Base-by-base conservation (phyloP, 2,329 filamentous ascomycete genomes). In the Trichothecium roseum region DNA sequence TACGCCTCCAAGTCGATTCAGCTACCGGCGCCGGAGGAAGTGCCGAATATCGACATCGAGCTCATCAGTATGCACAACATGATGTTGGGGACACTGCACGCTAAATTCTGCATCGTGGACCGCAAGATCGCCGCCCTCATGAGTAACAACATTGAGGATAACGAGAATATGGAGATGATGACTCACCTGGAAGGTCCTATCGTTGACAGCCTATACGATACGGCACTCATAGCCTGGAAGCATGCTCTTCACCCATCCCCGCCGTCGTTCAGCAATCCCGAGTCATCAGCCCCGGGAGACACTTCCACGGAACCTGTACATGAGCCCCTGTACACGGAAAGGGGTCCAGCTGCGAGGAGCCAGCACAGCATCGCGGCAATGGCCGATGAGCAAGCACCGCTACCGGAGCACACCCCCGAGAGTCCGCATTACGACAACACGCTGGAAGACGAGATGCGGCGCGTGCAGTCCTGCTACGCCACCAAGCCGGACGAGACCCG, bases 91-190 rank as follows among this genome's bases (percentile, higher is more conserved):
- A 89, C 84, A 0, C 81, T 87, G 28, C 84, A 88, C 48, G 66
- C 76, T 42, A 89, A 89, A 50, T 86, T 81, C 50, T 82, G 84
- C 66, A 63, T 88, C 2, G 74, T 88, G 2, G 84, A 89, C 52
- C 68, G 83, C 6, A 74, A 71, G 41, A 64, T 81, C n/a, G 83
- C 72, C 0, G 61, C 84, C 2, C 52, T 88, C 2, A 79, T 83
- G 56, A 87, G 81, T 59, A 86, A 86, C 53, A 89, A 88, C 47
- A 81, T 88, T 34, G 68, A 77, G 53, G 77, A 85, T 43, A 88
- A 86, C 36, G 79, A 84, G 45, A 89, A 89, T 44, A 40, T 87
- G 37, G 84, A 89, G 54, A 87, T 89, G 83, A 78, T 85, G 71
- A 66, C 73, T 3, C 81, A 84, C 37, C 52, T 86, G 0, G 81